Evolutionary conservation across 768 basidiomycete species (phyloP), one percentile per base, ranked within the genome.

Genomic region (Daedaleopsis sinensis): DNA sequence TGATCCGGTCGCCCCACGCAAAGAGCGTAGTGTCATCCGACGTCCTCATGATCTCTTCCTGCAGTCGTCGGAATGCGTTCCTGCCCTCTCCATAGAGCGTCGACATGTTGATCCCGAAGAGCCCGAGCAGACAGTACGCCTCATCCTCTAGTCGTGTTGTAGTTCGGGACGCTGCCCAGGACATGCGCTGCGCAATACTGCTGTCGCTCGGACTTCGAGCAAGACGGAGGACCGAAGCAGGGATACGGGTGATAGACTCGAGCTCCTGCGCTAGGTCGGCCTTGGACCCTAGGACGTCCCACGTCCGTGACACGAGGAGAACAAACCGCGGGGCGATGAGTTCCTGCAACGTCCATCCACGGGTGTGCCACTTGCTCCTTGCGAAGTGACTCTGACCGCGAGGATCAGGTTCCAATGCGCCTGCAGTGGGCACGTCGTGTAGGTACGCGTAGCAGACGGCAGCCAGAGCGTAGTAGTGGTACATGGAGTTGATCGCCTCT

Each of bases 331-430:
- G 57, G 2, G 57, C 57, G 12, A 58, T 27, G 35, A 58, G 57
- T 19, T 58, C 50, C 39, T 58, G 57, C 18, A 52, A 27, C 5
- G 57, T 58, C 57, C 57, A 58, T 6, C 57, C 57, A 5, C 57
- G 21, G 5, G 21, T 46, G 51, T 52, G 52, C 58, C 58, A 59
- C 11, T 35, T 36, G 37, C 55, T 57, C 21, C 3, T 21, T 13
- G 19, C 21, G 21, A 49, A 49, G 12, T 24, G 27, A 21, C 49
- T 13, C 3, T 21, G n/a, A 23, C 35, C 19, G 42, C 42, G 36
- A 19, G n/a, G 38, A 9, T n/a, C 24, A n/a, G n/a, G 18, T 16
- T 43, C 35, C 19, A 59, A 59, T n/a, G 19, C 35, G 16, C 39
- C 36, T 7, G 46, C 32, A 19, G 51, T 15, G 3, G 27, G n/a